Conservation (phyloP, 2,329 filamentous ascomycete species). For the Mariannaea elegans region DNA sequence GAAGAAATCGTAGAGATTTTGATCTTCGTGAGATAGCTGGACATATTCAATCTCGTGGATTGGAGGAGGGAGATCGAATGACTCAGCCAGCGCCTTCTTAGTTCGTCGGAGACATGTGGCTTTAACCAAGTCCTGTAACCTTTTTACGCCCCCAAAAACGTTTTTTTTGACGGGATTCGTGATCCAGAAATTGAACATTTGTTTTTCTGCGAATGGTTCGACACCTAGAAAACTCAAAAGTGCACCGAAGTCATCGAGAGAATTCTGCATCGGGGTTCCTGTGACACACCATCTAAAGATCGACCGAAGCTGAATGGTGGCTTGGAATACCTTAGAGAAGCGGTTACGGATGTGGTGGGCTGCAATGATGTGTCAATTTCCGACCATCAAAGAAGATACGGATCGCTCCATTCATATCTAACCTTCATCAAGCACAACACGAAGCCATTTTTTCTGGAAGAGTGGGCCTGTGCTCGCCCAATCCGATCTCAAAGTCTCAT, state of each 20-base stretch:
- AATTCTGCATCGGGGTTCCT: constrained; percentile 53
- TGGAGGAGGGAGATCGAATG: background rate
- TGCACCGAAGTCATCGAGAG: constrained; percentile 50
- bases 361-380: constrained; percentile 15
- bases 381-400: background rate
- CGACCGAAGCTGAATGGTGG: constrained; percentile 33
- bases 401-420: background rate
- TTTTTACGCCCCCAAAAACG: background rate
- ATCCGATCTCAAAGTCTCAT: constrained; percentile 46
- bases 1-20: constrained; percentile 1
- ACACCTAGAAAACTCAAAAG: constrained; percentile 47
- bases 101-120: constrained; percentile 15
- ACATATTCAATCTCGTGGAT: background rate
- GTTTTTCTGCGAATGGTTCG: constrained; percentile 21
- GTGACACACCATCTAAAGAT: constrained; percentile 50
- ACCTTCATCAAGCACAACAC: constrained; percentile 53
- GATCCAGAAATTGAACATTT: constrained; percentile 14
- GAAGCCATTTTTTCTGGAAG: constrained; percentile 36
- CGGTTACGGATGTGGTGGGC: constrained; percentile 50
- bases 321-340: constrained; percentile 42
- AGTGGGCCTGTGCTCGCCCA: constrained; percentile 6
- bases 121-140: background rate
- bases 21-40: background rate
- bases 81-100: rapidly evolving
- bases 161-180: background rate